Evolutionary conservation across 495 filamentous ascomycete genomes (phyloP).

Genomic region (Opeltia flavorubescens): DNA sequence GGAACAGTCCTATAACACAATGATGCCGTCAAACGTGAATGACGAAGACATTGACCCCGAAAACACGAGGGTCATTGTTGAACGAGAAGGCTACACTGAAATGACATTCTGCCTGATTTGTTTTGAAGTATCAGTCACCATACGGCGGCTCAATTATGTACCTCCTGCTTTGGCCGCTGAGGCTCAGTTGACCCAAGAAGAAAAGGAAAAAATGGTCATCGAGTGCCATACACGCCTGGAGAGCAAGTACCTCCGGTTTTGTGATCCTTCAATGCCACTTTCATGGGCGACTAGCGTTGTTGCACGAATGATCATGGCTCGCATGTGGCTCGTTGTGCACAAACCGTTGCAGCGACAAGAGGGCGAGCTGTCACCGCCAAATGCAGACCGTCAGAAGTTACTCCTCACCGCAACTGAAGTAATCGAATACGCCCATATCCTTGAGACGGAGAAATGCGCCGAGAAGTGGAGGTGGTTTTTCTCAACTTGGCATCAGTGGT

Average conservation of each 20-base stretch:
- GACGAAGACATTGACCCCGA: slow-evolving; percentile 13
- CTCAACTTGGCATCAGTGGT: slow-evolving; percentile 31
- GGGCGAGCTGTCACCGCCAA: not conserved
- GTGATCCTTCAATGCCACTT: slow-evolving; percentile 8
- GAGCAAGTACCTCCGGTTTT: slow-evolving; percentile 6
- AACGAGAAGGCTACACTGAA: slow-evolving; percentile 9
- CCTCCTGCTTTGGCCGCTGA: not conserved
- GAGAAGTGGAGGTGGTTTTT: slow-evolving; percentile 27
- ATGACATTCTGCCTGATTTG: slow-evolving; percentile 10
- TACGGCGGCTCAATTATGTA: slow-evolving; percentile 1
- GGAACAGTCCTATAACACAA: slow-evolving; percentile 47
- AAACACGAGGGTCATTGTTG: slow-evolving; percentile 4
- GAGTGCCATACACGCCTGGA: slow-evolving; percentile 6
- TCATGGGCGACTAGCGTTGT: slow-evolving; percentile 11
- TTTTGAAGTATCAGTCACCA: slow-evolving; percentile 3
- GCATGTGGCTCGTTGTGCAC: slow-evolving; percentile 11
- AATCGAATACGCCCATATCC: slow-evolving; percentile 10
- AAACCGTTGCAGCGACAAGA: slow-evolving; percentile 8
- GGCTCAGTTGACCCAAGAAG: not conserved
- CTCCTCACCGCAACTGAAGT: slow-evolving; percentile 8
- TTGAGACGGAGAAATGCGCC: slow-evolving; percentile 7
- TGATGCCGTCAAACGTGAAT: slow-evolving; percentile 37
- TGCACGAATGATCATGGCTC: slow-evolving; percentile 8
- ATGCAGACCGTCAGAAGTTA: slow-evolving; percentile 5
- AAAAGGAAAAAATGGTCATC: slow-evolving; percentile 2